Percentiles rank a stretch among this genome's conserved stretches.
Conservation (phyloP, 1,139 yeast species). For the Arxiozyma slooffiae region DNA sequence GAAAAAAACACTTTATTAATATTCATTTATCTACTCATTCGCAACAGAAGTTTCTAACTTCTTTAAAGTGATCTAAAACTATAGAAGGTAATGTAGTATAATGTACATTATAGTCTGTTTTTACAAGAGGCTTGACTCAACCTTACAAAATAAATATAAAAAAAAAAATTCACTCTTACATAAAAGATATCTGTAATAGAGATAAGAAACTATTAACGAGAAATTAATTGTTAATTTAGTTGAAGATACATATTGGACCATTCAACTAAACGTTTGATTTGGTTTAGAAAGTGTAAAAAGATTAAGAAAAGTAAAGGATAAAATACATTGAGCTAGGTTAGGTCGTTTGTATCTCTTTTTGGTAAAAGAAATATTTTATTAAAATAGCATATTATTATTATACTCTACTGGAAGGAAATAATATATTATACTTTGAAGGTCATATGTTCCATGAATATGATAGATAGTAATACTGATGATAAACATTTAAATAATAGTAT, state of each 20-base stretch:
- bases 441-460: not conserved
- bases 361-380: not conserved
- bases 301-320: not conserved
- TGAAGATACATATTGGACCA: not conserved
- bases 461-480: not conserved
- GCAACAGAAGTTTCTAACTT: no score
- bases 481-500: no score
- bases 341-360: no score
- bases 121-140: no score
- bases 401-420: not conserved
- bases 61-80: no score
- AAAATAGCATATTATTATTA: no score
- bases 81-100: no score
- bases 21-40: not conserved
- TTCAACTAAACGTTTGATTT: not conserved
- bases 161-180: not conserved
- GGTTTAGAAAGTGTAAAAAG: not conserved
- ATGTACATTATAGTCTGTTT: not conserved
- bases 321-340: not conserved
- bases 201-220: not conserved
- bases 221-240: not conserved
- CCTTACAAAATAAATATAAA: no score
- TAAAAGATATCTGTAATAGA: not conserved
- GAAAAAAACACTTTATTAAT: not conserved
- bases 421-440: no score